Base-by-base conservation (phyloP, 2,329 filamentous ascomycete species). In the Diaporthe sp. region DNA sequence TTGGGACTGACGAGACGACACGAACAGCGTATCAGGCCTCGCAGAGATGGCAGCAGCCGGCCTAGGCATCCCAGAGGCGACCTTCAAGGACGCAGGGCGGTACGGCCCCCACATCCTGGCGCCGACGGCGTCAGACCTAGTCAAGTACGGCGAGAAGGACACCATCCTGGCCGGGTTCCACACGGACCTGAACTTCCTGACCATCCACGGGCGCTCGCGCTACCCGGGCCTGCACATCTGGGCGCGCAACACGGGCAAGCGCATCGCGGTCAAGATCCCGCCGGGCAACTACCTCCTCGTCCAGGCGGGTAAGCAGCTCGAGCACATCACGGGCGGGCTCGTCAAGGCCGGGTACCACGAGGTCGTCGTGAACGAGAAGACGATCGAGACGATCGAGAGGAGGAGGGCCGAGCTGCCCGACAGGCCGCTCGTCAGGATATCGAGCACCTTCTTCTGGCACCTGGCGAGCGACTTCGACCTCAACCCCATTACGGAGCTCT, bases 121-220 rank as follows among this genome's bases (percentile, higher is more conserved):
- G 1, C 90, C 90, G 0, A 92, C 90, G 1, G 89, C 90, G 1
- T 91, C 90, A 0, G 89, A 92, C 80, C 87, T 92, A 17, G 72
- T 77, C 17, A 89, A 87, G 75, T 90, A 91, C 83, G 88, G 88
- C 63, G 65, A 81, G 4, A 84, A 85, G 70, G 87, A 91, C 84
- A 92, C 89, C 68, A 91, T 92, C 79, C 87, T 92, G 22, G 90
- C 90, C 22, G 90, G 90, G 53, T 92, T 92, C 85, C 90, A 92
- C 82, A 92, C 90, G 0, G 90, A 92, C 80, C 88, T 92, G 75
- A 92, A 92, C 86, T 92, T 92, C 81, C 86, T 92, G 71, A 92
- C 90, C 78, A 92, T 92, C 82, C 90, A 92, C 84, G 90, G 90
- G 74, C 90, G 90, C 78, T 91, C 89, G 42, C 89, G 90, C 76